Evolutionary conservation across 2,329 filamentous ascomycete species (phyloP), one percentile per base, ranked within the genome.

Genomic region (Hansfordia pulvinata): DNA sequence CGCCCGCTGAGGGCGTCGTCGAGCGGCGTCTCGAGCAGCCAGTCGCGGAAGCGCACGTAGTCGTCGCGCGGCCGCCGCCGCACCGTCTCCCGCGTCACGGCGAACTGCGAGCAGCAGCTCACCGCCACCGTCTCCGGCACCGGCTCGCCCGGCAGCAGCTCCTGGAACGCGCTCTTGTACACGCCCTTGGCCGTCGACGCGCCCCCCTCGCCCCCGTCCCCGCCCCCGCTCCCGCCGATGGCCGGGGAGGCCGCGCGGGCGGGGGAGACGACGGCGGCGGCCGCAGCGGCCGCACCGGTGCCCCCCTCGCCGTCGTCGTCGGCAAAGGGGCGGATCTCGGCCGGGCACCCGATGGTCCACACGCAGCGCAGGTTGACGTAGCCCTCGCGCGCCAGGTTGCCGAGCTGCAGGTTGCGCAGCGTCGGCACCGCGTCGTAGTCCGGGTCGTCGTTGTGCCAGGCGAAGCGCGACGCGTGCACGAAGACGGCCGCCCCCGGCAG

Each of bases 41-140:
- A 78, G 23, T 71, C 50, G 4, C 70, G 56, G 41, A 64, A 68
- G 20, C 56, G 57, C 10, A 65, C 40, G 35, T 77, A 78, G 31
- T 69, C 66, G 8, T 54, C 53, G 23, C 47, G 46, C 3, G 66
- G 56, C 18, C 68, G 53, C 23, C 49, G 43, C 6, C 41, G 54
- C 17, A 77, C 56, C 23, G 60, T 59, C 6, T 65, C 58, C 6
- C 58, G 52, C 3, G 67, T 66, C 6, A 76, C 63, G 1, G 65
- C 73, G 34, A 78, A 78, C 44, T 78, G 73, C 11, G 70, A 69
- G 45, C 72, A 77, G 42, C 72, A 77, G n/a, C 68, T 58, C 4
- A 64, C 61, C 3, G 60, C 68, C 7, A 76, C 56, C 8, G 58
- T 40, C 1, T 52, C 43, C 0, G 69, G 67, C 4, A 69, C 52